Conservation (phyloP, 345 rosid genomes). For the Eucalyptus erythrocorys region DNA sequence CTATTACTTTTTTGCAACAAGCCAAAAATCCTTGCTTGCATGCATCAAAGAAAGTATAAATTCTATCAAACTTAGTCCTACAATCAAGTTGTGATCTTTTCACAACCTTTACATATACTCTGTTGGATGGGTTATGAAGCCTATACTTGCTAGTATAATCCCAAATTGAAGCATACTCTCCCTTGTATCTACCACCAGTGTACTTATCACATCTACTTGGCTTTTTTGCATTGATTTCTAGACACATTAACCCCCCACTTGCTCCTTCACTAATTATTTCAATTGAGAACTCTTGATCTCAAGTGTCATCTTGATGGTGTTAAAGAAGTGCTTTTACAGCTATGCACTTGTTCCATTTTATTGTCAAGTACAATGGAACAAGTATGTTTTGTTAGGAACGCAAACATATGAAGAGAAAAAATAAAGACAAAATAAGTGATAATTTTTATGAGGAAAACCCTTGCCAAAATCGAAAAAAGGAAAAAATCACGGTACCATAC, state of each 20-base stretch:
- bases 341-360: neutral
- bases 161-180: neutral
- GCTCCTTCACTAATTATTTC: neutral
- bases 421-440: no score
- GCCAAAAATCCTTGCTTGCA: neutral
- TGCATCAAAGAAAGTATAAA: neutral
- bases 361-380: neutral
- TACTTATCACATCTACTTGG: rapidly evolving
- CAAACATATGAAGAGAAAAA: no score
- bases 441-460: no score
- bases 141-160: neutral
- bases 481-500: no score
- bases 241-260: no score
- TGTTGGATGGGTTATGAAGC: neutral
- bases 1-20: neutral
- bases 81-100: neutral
- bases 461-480: no score
- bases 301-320: neutral
- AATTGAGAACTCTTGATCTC: neutral
- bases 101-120: no score
- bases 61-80: neutral
- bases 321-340: neutral
- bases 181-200: neutral
- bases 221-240: neutral
- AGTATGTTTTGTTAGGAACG: rapidly evolving